phyloP scores from a whole-genome alignment of 257 asterid species.

The Primulina eburnea region DNA sequence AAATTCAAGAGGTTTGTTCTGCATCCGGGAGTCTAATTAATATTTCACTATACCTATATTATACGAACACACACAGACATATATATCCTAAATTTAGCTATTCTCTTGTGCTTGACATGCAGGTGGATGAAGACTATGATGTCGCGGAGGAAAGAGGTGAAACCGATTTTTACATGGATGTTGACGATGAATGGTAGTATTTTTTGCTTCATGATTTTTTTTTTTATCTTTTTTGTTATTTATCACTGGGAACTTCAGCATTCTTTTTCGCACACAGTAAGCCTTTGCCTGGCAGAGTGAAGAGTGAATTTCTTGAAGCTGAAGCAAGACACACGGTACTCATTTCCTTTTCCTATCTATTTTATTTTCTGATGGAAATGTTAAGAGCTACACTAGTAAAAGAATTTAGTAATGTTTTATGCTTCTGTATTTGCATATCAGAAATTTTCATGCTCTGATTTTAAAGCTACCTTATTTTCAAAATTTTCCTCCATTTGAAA shows the following conservation, averaged over 20 bases:
- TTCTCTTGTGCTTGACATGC: slow-evolving; percentile 23
- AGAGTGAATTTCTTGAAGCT: slow-evolving; percentile 63
- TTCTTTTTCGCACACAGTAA: slow-evolving; percentile 32
- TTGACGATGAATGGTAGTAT: slow-evolving; percentile 47
- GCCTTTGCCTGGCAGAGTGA: slow-evolving; percentile 50
- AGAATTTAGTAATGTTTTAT: slow-evolving; percentile 12
- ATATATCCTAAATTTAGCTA: not conserved
- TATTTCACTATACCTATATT: not conserved
- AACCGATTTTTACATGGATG: slow-evolving; percentile 50
- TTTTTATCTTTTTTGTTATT: not conserved
- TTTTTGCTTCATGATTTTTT: not conserved
- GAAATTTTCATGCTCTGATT: slow-evolving; percentile 7
- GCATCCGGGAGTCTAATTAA: slow-evolving; percentile 23
- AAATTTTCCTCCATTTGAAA: not conserved
- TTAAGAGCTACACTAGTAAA: slow-evolving; percentile 15
- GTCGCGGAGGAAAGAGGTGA: slow-evolving; percentile 47
- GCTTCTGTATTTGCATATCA: slow-evolving; percentile 11
- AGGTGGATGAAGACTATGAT: slow-evolving; percentile 50
- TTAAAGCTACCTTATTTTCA: not conserved
- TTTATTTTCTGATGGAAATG: not conserved
- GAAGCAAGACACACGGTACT: slow-evolving; percentile 66
- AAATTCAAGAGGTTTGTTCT: slow-evolving; percentile 53
- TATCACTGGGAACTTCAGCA: slow-evolving; percentile 21
- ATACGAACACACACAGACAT: too few species aligned
- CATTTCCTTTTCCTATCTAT: slow-evolving; percentile 13